Base-by-base conservation (phyloP, 1,284 basidiomycete genomes). In the Heterobasidion irregulare region DNA sequence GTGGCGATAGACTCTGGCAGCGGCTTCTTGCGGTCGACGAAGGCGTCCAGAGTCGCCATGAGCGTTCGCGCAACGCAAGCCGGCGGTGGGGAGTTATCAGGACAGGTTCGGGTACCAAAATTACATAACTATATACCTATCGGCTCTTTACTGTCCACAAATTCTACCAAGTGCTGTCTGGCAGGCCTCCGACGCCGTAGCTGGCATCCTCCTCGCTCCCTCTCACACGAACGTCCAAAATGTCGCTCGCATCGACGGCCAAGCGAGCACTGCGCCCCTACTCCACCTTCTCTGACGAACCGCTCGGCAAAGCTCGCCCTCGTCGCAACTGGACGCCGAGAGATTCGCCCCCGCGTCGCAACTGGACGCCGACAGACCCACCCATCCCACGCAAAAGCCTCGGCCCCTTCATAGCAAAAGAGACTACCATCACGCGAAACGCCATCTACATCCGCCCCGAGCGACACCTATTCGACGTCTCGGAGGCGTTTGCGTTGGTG, bases 1-100 rank as follows among this genome's bases (percentile, higher is more conserved):
- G 76, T 82, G 10, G 78, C 76, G n/a, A 84, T 59, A 9, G 79
- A 66, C 47, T 71, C 66, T 19, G 78, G 78, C 44, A 70, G 66
- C n/a, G 76, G 73, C n/a, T 70, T 71, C 26, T 73, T 70, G 34
- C 70, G 72, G 19, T 69, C 68, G 13, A 86, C 65, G 62, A 83
- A 86, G 7, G 75, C 66, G 64, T 87, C 80, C 54, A 86, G 70
- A 56, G 64, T 76, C 12, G 70, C 60, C 66, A 67, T 66, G 44
- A 47, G 44, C 38, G 32, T 53, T 44, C 44, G 36, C 19, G 12
- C 19, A 18, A 26, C 16, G 36, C 35, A 5, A 44, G 33, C 13
- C 43, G 26, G 32, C 35, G 10, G 18, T 18, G 16, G n/a, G n/a
- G 4, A 41, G 38, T 41, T 41, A 41, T 41, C n/a, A 10, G 38